Evolutionary conservation across 2,329 filamentous ascomycete genomes (phyloP), one percentile per base, ranked within the genome.

Genomic region (Colletotrichum navitas): DNA sequence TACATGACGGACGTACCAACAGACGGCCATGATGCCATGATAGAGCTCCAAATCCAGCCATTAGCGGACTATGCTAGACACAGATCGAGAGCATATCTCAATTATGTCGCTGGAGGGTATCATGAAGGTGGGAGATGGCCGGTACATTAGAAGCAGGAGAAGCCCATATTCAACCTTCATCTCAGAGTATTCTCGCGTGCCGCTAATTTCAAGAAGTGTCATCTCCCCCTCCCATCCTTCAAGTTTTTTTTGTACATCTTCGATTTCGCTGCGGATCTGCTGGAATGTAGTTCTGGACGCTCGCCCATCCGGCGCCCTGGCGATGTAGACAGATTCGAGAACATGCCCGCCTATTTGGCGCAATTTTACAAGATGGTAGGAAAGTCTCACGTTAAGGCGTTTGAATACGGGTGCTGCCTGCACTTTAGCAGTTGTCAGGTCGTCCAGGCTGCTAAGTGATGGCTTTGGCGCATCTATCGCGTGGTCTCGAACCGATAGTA

Each of bases 71-170:
- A 73, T 74, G 21, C 73, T 74, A 5, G 76, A 74, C 1, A 71
- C 75, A 10, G 74, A 73, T 21, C 74, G 72, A 5, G 76, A 77
- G 64, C 75, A 77, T 5, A 65, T 65, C 1, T 59, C 64, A 8
- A 76, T 64, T 76, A 77, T 77, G 14, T 73, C 68, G 2, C 41
- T 59, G 0, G 76, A 77, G 0, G 76, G 76, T 10, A 77, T 71
- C 76, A 77, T 77, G 39, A 76, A 77, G 1, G 76, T 77, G 2
- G 76, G 76, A 2, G 68, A 74, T 2, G 76, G 76, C 3, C 74
- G 70, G 45, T 77, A 73, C 16, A 76, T 51, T 5, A 76, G 66
- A 3, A 77, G 59, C 41, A 73, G 67, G 11, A 77, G 67, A 11
- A 77, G 73, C 18, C 74, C 74, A 36, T 76, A 75, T 49, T 77